Evolutionary conservation across 352 stramenopile genomes (phyloP).

Genomic region (Globisporangium middletonii): DNA sequence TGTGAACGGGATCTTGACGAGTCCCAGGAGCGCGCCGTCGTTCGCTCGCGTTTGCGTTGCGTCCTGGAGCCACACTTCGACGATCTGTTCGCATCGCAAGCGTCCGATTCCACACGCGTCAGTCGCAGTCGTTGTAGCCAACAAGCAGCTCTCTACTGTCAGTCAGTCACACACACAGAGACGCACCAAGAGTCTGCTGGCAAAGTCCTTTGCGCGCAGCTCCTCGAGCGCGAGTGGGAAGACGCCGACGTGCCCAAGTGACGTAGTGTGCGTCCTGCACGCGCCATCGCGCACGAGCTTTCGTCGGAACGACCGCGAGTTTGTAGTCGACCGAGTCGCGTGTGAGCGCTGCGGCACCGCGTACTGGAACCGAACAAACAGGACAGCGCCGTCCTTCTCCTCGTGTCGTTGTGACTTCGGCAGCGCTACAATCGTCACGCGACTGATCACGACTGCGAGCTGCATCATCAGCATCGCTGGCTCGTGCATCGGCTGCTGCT

Average conservation of each 20-base stretch:
- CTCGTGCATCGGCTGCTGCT: neutral
- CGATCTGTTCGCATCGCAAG: constrained; percentile 18
- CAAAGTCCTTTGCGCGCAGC: constrained; percentile 18
- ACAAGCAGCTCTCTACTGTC: neutral
- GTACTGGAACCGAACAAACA: constrained; percentile 11
- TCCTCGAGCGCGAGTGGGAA: constrained; percentile 21
- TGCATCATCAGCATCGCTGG: neutral
- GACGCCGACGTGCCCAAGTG: constrained; percentile 17
- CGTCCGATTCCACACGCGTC: too few species aligned
- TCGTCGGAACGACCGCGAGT: constrained; percentile 22
- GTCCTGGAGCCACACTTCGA: constrained; percentile 31
- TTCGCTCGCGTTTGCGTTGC: constrained; percentile 2
- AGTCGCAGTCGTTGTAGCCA: too few species aligned
- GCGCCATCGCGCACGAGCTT: constrained; percentile 17
- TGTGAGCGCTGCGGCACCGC: constrained; percentile 1
- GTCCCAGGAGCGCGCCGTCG: constrained; percentile 22
- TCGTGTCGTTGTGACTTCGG: neutral
- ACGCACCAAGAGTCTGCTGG: constrained; percentile 27
- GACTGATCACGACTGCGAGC: constrained; percentile 14
- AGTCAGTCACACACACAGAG: neutral
- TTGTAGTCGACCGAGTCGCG: neutral
- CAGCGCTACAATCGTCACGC: neutral
- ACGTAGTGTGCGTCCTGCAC: neutral
- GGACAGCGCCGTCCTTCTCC: too few species aligned
- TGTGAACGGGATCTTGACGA: constrained; percentile 26